Percentiles rank a stretch among this genome's conserved stretches.
Evolutionary conservation across 2,329 filamentous ascomycete species (phyloP).

Genomic region (Fusarium vanettenii): DNA sequence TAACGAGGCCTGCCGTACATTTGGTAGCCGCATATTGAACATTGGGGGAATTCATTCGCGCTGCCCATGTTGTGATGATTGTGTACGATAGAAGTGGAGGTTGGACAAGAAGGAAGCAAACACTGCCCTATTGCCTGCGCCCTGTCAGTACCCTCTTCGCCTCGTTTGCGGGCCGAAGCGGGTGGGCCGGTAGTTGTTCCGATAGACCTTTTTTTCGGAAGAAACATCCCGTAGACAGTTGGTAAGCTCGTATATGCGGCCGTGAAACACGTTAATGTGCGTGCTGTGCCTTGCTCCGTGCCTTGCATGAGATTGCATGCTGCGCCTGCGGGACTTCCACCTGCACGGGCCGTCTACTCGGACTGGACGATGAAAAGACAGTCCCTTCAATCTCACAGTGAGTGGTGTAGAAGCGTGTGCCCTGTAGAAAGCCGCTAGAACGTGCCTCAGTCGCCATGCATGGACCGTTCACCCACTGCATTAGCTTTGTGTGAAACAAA

Average conservation of each 20-base stretch:
- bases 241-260: background rate
- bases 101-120: background rate
- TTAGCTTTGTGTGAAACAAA: background rate
- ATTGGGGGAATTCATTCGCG: background rate
- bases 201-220: background rate
- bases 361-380: background rate
- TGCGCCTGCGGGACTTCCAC: background rate
- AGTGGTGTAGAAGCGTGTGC: background rate
- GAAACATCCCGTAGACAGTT: background rate
- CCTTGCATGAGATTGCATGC: background rate
- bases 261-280: background rate
- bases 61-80: background rate
- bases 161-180: background rate
- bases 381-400: background rate
- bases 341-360: background rate
- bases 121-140: background rate
- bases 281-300: background rate
- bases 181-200: background rate
- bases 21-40: background rate
- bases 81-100: background rate
- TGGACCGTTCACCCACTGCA: background rate
- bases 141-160: background rate
- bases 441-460: background rate
- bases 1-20: background rate
- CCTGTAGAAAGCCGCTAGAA: background rate